These are phyloP conservation scores for Penicillium sp. DNA, from an alignment of 2,329 filamentous ascomycete genomes.

Conservation along the genomic window DNA sequence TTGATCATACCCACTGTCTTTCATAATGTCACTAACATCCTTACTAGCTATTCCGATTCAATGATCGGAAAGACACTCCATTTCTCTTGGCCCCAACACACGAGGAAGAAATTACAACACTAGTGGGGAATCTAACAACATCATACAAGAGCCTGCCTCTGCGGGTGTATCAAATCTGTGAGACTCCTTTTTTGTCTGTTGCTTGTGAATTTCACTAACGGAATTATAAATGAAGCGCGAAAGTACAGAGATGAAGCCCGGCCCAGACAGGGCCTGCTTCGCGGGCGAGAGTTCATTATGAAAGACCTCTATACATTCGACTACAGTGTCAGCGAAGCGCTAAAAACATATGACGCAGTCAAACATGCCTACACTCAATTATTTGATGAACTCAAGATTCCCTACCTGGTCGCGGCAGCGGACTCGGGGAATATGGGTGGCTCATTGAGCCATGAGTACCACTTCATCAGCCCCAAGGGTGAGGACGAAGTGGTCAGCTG, in stretches of 20 bases:
- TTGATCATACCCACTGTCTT: conserved; percentile 1
- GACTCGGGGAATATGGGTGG: conserved; percentile 97
- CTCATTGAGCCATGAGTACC: conserved; percentile 90
- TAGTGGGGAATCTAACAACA: conserved; percentile 70
- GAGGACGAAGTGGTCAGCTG: conserved; percentile 86
- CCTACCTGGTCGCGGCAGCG: conserved; percentile 80
- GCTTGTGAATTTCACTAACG: neutral
- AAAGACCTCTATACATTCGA: conserved; percentile 99
- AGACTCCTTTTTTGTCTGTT: conserved; percentile 22
- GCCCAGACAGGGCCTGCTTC: conserved; percentile 81
- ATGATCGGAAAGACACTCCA: conserved; percentile 71
- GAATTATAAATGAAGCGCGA: conserved; percentile 55
- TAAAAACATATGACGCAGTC: conserved; percentile 77
- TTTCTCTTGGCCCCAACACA: conserved; percentile 89
- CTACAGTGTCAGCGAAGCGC: conserved; percentile 62
- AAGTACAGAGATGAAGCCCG: conserved; percentile 94
- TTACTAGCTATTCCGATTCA: conserved; percentile 70
- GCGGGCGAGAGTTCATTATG: conserved; percentile 92
- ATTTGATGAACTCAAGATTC: conserved; percentile 79
- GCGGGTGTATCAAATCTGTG: conserved; percentile 85
- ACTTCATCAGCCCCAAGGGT: conserved; percentile 74
- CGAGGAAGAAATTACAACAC: conserved; percentile 88
- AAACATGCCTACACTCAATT: conserved; percentile 71
- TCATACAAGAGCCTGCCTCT: conserved; percentile 87
- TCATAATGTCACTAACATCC: conserved; percentile 20